phyloP scores from a whole-genome alignment of 2,329 filamentous ascomycete genomes.

The Beauveria sp. region DNA sequence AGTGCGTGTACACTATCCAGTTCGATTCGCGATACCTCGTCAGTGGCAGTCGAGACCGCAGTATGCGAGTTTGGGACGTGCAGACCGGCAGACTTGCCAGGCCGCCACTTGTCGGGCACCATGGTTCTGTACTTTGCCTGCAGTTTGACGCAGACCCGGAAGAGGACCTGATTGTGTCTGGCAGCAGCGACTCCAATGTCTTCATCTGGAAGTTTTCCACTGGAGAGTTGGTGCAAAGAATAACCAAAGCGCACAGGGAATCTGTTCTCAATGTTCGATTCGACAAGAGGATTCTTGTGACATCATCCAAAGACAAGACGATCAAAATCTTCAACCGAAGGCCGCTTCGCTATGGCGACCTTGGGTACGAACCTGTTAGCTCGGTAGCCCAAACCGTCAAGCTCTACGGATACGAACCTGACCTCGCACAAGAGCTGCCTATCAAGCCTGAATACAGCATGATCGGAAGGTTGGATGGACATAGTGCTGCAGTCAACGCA shows the following conservation, averaged over 20 bases:
- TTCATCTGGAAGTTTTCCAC: conserved; percentile 94
- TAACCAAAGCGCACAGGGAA: conserved; percentile 73
- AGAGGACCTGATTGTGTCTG: conserved; percentile 90
- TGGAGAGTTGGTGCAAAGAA: conserved; percentile 69
- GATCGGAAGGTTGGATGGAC: conserved; percentile 74
- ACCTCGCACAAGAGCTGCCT: conserved; percentile 38
- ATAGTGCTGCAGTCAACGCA: conserved; percentile 88
- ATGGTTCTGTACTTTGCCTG: conserved; percentile 82
- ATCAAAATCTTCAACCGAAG: conserved; percentile 93
- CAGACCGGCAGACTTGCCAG: conserved; percentile 70
- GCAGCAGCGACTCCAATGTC: conserved; percentile 84
- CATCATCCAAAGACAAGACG: conserved; percentile 93
- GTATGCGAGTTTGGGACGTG: conserved; percentile 85
- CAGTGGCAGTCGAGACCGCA: conserved; percentile 84
- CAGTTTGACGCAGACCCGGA: conserved; percentile 86
- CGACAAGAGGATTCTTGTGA: conserved; percentile 84
- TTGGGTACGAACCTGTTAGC: conserved; percentile 48
- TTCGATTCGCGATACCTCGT: conserved; percentile 80
- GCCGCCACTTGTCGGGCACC: conserved; percentile 68
- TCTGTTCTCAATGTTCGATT: conserved; percentile 92
- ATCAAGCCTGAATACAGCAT: conserved; percentile 61
- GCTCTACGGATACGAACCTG: conserved; percentile 46
- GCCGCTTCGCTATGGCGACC: conserved; percentile 53
- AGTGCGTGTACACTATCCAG: conserved; percentile 94
- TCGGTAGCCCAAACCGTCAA: conserved; percentile 45